Conservation (phyloP, 192 early-diverging fungal species). For the Oehlia diaphana region DNA sequence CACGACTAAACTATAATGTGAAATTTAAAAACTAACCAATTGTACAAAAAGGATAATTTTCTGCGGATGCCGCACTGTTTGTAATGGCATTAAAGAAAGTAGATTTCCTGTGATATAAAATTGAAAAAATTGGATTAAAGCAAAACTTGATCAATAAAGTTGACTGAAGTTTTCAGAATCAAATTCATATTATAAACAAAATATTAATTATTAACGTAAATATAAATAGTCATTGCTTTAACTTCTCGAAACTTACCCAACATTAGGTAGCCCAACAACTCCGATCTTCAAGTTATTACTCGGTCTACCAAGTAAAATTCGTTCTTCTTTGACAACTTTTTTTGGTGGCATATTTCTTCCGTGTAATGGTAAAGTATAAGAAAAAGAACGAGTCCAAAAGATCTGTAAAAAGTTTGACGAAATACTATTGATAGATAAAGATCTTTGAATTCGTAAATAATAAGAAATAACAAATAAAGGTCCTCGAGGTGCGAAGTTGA, state of each 20-base stretch:
- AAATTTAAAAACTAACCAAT: constrained; percentile 47
- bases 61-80: constrained; percentile 67
- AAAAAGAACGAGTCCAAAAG: neutral
- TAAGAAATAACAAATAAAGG: no score
- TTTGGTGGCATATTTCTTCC: constrained; percentile 73
- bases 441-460: neutral
- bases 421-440: neutral
- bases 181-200: no score
- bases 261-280: constrained; percentile 97
- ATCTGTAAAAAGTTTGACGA: neutral
- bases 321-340: constrained; percentile 75
- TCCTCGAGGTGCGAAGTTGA: no score
- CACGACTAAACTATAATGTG: no score
- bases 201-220: neutral
- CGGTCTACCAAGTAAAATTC: constrained; percentile 76
- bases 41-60: constrained; percentile 99
- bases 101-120: constrained; percentile 58
- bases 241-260: constrained; percentile 53
- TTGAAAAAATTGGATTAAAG: neutral
- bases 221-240: neutral
- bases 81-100: constrained; percentile 85
- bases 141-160: neutral
- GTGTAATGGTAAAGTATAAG: neutral
- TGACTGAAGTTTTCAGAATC: no score
- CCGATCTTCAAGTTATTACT: constrained; percentile 91